Conservation (phyloP, 805 yeast genomes). For the Pachysolen tannophilus region DNA sequence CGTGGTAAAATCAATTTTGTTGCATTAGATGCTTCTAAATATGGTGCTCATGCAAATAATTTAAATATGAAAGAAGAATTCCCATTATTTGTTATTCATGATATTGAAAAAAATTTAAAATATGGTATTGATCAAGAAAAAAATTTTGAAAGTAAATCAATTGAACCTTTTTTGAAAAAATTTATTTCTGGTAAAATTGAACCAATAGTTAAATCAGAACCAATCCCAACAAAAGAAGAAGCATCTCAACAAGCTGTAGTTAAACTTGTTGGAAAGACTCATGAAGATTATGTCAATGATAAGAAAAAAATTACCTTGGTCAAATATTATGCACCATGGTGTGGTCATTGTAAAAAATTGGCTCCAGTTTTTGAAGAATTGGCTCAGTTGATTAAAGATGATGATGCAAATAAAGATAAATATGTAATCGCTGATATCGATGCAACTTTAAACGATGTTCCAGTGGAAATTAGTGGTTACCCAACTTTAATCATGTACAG, state of each 20-base stretch:
- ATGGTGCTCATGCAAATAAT: slow-evolving; percentile 80
- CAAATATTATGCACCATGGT: slow-evolving; percentile 95
- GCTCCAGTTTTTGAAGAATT: slow-evolving; percentile 86
- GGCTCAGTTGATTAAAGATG: slow-evolving; percentile 56
- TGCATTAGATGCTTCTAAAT: slow-evolving; percentile 73
- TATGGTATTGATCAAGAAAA: slow-evolving; percentile 63
- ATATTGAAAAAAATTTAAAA: slow-evolving; percentile 57
- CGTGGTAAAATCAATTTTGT: slow-evolving; percentile 82
- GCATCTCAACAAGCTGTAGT: slow-evolving; percentile 61
- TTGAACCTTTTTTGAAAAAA: slow-evolving; percentile 55
- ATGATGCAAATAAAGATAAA: slow-evolving; percentile 37
- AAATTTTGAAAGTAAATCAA: slow-evolving; percentile 47
- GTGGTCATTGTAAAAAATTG: slow-evolving; percentile 90
- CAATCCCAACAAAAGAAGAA: slow-evolving; percentile 51
- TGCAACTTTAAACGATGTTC: slow-evolving; percentile 84
- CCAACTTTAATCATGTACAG: slow-evolving; percentile 86
- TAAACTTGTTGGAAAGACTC: slow-evolving; percentile 78
- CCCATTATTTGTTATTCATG: slow-evolving; percentile 90
- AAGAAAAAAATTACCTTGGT: slow-evolving; percentile 58
- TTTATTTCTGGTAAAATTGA: slow-evolving; percentile 56
- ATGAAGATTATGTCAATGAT: slow-evolving; percentile 59
- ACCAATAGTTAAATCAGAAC: slow-evolving; percentile 79
- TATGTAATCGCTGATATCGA: slow-evolving; percentile 81
- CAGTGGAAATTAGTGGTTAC: slow-evolving; percentile 75
- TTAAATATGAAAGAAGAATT: slow-evolving; percentile 76